A percentile compares a stretch with the other conserved stretches of the same genome.
phyloP scores from a whole-genome alignment of 2,329 filamentous ascomycete genomes.

The Aspergillus transmontanensis region DNA sequence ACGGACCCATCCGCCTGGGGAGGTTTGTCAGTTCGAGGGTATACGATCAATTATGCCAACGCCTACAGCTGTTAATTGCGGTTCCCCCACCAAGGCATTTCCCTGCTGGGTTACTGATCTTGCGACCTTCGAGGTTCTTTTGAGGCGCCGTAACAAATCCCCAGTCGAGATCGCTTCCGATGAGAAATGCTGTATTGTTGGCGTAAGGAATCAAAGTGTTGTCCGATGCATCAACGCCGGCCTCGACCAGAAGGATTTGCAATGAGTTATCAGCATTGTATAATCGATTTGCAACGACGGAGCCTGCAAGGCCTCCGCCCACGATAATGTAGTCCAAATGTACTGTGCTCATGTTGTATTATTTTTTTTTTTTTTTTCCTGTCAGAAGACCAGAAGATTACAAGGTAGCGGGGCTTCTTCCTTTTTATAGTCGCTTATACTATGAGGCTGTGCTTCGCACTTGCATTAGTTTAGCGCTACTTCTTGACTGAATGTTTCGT shows the following conservation, averaged over 20 bases:
- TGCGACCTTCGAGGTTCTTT: conserved; percentile 26
- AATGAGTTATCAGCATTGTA: conserved; percentile 21
- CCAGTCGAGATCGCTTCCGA: conserved; percentile 32
- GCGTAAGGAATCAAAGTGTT: conserved; percentile 10
- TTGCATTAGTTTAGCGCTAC: not conserved
- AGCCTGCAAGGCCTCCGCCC: conserved; percentile 32
- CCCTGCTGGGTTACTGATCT: conserved; percentile 31
- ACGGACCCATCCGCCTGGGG: conserved; percentile 6
- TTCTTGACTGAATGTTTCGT: not conserved
- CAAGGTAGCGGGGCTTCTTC: not conserved
- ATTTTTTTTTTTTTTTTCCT: no score
- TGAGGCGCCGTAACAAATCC: conserved; percentile 34
- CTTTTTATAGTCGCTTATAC: not conserved
- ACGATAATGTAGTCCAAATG: conserved; percentile 27
- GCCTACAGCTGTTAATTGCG: conserved; percentile 32
- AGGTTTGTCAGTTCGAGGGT: not conserved
- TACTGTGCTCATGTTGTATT: not conserved
- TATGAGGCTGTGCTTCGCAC: not conserved
- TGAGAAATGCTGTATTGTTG: conserved; percentile 17
- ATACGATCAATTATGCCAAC: not conserved
- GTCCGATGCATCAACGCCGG: conserved; percentile 27
- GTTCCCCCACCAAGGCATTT: conserved; percentile 31
- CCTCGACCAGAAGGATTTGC: conserved; percentile 34
- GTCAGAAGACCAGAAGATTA: no score
- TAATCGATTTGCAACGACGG: conserved; percentile 34